These are phyloP conservation scores for barrel medic (Medicago truncatula) DNA, from an alignment of 306 rosid genomes.

Conservation along the genomic window DNA sequence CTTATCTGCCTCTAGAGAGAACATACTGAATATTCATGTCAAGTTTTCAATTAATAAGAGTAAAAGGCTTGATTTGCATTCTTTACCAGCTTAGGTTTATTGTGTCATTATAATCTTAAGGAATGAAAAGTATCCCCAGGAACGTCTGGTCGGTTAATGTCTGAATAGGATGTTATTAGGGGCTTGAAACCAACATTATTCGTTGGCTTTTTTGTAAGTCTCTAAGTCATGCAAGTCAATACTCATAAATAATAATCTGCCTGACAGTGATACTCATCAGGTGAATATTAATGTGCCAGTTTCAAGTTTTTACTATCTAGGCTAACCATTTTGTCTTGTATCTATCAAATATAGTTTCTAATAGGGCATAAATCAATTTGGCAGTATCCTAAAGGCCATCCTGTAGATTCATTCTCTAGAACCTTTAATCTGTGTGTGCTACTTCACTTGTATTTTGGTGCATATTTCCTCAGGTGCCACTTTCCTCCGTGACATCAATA, in stretches of 20 bases:
- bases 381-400: background rate
- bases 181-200: conserved; percentile 11
- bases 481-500: conserved; percentile 86
- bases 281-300: conserved; percentile 13
- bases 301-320: conserved; percentile 16
- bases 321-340: background rate
- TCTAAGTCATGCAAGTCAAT: background rate
- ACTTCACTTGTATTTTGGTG: conserved; percentile 29
- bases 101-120: conserved; percentile 18
- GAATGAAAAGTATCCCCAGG: background rate
- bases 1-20: conserved; percentile 35
- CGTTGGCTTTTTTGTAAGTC: conserved; percentile 5
- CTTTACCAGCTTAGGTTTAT: conserved; percentile 3
- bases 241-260: background rate
- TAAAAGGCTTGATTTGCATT: conserved; percentile 30
- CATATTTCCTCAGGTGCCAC: conserved; percentile 60
- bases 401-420: conserved; percentile 10
- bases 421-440: conserved; percentile 8
- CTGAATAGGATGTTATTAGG: conserved; percentile 27
- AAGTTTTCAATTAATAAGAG: conserved; percentile 23
- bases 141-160: conserved; percentile 15
- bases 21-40: conserved; percentile 25
- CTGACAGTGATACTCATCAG: background rate
- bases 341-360: conserved; percentile 9
- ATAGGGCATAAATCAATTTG: conserved; percentile 11